These are phyloP conservation scores for Rhipidocladum racemiflorum DNA, from an alignment of 176 grass and related monocot genomes.

Conservation along the genomic window DNA sequence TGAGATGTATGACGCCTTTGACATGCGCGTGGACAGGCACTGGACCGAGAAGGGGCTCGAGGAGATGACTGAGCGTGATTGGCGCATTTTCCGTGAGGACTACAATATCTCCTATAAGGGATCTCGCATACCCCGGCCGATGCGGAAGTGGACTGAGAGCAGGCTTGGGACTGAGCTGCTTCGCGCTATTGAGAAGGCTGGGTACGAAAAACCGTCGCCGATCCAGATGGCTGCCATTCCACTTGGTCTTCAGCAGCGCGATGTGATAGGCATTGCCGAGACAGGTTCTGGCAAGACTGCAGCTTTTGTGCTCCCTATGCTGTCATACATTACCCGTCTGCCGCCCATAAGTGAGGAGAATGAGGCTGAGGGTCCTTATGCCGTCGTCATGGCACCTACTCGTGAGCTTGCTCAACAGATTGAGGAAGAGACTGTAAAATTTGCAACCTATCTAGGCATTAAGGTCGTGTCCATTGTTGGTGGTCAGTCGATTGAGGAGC, in stretches of 20 bases:
- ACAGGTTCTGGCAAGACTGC: constrained; percentile 96
- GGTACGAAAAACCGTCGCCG: constrained; percentile 79
- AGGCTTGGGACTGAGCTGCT: constrained; percentile 77
- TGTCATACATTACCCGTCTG: constrained; percentile 83
- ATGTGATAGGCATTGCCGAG: constrained; percentile 96
- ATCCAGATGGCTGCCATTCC: constrained; percentile 99
- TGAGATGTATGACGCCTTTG: constrained; percentile 82
- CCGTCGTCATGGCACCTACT: constrained; percentile 95
- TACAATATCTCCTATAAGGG: constrained; percentile 97
- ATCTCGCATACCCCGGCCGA: constrained; percentile 77
- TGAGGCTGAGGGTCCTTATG: constrained; percentile 95
- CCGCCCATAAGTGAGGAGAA: constrained; percentile 92
- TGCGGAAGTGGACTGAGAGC: constrained; percentile 86
- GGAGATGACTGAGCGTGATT: constrained; percentile 90
- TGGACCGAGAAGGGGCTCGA: constrained; percentile 84
- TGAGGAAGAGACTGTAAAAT: constrained; percentile 96
- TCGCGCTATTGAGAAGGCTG: constrained; percentile 73
- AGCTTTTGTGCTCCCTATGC: constrained; percentile 94
- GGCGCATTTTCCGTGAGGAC: constrained; percentile 96
- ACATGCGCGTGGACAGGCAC: constrained; percentile 91
- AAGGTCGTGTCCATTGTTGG: constrained; percentile 97
- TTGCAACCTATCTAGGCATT: constrained; percentile 87
- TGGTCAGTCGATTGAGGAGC: constrained; percentile 97
- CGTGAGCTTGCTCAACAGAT: constrained; percentile 98
- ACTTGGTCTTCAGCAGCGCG: constrained; percentile 89